phyloP scores from a whole-genome alignment of 2,329 filamentous ascomycete genomes.

The Talaromyces sp. region DNA sequence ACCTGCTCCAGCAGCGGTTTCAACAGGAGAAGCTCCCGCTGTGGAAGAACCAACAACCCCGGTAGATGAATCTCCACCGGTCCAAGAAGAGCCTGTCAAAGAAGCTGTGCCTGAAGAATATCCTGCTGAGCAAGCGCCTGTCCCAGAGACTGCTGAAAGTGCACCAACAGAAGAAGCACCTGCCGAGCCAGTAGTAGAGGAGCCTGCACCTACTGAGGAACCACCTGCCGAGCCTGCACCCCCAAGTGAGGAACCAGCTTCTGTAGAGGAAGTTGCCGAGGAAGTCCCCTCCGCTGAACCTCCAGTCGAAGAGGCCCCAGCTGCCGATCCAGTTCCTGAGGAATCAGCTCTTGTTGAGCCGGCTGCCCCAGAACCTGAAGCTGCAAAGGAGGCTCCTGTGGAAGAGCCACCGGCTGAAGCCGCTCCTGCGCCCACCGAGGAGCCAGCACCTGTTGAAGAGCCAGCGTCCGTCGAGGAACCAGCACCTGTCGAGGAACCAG shows the following conservation, averaged over 20 bases:
- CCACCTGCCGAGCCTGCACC: background rate
- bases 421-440: constrained; percentile 10
- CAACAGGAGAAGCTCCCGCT: background rate
- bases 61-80: background rate
- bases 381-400: constrained; percentile 21
- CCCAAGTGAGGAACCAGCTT: background rate
- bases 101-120: constrained; percentile 14
- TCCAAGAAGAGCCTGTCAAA: background rate
- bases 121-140: constrained; percentile 5
- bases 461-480: constrained; percentile 14
- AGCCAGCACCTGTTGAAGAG: constrained; percentile 8
- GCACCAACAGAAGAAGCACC: background rate
- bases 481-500: constrained; percentile 9
- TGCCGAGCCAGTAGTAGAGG: constrained; percentile 13
- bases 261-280: constrained; percentile 20
- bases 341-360: constrained; percentile 21
- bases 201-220: constrained; percentile 6
- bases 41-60: background rate
- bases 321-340: constrained; percentile 5
- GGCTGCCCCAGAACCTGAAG: constrained; percentile 14
- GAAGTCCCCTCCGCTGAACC: constrained; percentile 20
- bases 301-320: constrained; percentile 12
- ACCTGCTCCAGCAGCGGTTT: no score
- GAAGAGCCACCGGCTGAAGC: background rate
- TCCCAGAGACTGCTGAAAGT: background rate